Base-by-base conservation (phyloP, 345 rosid genomes). In the Lenwebbia sp. region DNA sequence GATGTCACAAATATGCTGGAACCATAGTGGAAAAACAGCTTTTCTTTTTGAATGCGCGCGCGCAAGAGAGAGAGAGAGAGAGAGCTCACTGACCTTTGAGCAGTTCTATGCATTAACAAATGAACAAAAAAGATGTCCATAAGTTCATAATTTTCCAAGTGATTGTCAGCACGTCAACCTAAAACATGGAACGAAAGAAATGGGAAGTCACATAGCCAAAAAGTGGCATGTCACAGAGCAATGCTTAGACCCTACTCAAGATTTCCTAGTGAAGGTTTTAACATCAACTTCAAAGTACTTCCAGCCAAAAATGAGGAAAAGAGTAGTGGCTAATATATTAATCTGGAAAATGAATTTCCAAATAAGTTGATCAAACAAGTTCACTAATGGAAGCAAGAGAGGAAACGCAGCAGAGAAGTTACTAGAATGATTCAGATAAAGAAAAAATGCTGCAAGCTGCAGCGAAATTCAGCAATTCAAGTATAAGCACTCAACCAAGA, bases 31-130 rank as follows among this genome's bases (percentile, higher is more conserved):
- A 60, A 33, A 28, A n/a, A 60, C 40, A 60, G 21, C 40, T 28
- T 60, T 60, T 14, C 7, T 28, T 60, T 60, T n/a, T 26, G 15
- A 58, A 26, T 5, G 30, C 0, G 6, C 0, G 11, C 7, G 1
- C 3, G 17, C 0, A 3, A 0, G 33, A 5, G 33, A 3, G 60
- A 9, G 26, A 55, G 57, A 26, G 62, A 57, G n/a, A 56, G 60
- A 25, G 33, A n/a, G 70, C 13, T 30, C 28, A 60, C 28, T 60
- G 30, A 60, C 13, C 19, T 60, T 28, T 30, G 40, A 62, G 22
- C 75, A 62, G 23, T 65, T 65, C 19, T 65, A 30, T 65, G 76
- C 41, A 30, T 65, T 15, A 65, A 7, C 23, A 30, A 50, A 60
- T 60, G 74, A 28, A 60, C 40, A 60, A 60, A 2, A 13, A 14